Evolutionary conservation across 805 yeast genomes (phyloP), one percentile per base, ranked within the genome.

Genomic region (Zygoascus ofunaensis): DNA sequence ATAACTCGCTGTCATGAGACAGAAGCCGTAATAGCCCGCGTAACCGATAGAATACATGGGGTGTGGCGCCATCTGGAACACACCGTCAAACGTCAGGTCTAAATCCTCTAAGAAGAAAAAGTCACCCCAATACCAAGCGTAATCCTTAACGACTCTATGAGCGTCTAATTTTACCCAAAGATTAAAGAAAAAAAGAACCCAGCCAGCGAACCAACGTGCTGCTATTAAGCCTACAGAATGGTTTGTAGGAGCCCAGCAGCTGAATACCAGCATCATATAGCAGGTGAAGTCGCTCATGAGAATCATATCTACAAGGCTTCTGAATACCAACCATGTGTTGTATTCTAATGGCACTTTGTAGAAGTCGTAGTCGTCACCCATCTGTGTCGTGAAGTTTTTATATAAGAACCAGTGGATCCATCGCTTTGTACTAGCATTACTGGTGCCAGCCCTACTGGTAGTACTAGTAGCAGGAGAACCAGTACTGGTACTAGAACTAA

Each of bases 51-150:
- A 82, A 61, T 85, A 85, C 95, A 85, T 85, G 43, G 95, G 95
- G 58, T 85, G 95, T 17, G 95, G 95, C 14, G 87, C 85, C 72
- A 85, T 73, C 61, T 85, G 90, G 61, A 84, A 85, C 7, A 85
- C 92, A 35, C 94, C 95, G 60, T 86, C 94, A 63, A 85, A 85
- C 24, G 84, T 80, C 55, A 85, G 71, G 47, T 81, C 80, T 36
- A 71, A 63, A 45, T 76, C 78, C 58, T 82, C 83, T 44, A 87
- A 68, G 65, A 85, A 85, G 72, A 85, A 85, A 65, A 85, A 85
- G 63, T 86, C 95, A 22, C 95, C 95, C 95, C 95, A 85, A 62
- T 85, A 85, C 95, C 95, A 85, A 8, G 95, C 95, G 59, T 79
- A 85, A 58, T 85, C 95, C 60, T 85, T 84, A 47, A 85, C 87